Base-by-base conservation (phyloP, 345 rosid genomes). In the Ailanthus altissimus region DNA sequence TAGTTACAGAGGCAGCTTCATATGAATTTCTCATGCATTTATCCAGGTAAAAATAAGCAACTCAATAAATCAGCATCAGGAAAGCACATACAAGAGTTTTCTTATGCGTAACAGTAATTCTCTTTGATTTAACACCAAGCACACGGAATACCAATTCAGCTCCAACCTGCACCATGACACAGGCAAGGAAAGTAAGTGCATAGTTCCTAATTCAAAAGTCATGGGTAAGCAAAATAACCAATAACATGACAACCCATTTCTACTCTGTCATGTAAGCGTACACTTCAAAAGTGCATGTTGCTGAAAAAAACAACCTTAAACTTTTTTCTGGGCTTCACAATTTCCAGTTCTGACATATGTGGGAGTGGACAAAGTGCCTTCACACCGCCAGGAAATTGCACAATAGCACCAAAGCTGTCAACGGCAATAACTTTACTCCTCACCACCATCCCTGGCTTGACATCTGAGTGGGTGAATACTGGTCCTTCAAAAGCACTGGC, bases 281-380 rank as follows among this genome's bases (percentile, higher is more conserved):
- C 40, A 51, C 53, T 21, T 50, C 46, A 36, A n/a, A 40, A 6
- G 54, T 47, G 40, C 46, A 43, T 59, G 43, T 8, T 67, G 59
- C 64, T 54, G 75, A 59, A 73, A 75, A 73, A 75, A 69, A 77
- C 73, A 65, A 96, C 99, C 97, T 91, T 87, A 81, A 96, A 96
- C 50, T 93, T 96, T 84, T 92, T 93, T 67, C 91, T 79, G 50
- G 97, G 98, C 85, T 92, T 96, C 38, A 75, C 77, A 86, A 92
- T 86, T 90, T 93, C 98, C 86, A 92, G 87, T 83, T 93, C 99
- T 83, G 99, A 90, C 99, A 96, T 93, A 84, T 96, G 99, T 23
- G 77, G 84, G 67, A 91, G 89, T 63, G 99, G 99, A 85, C 99
- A 96, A 83, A 96, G 90, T 40, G 98, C 99, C 91, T 96, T 96